These are phyloP conservation scores for Calonectria pteridis DNA, from an alignment of 2,329 filamentous ascomycete genomes.

Conservation along the genomic window DNA sequence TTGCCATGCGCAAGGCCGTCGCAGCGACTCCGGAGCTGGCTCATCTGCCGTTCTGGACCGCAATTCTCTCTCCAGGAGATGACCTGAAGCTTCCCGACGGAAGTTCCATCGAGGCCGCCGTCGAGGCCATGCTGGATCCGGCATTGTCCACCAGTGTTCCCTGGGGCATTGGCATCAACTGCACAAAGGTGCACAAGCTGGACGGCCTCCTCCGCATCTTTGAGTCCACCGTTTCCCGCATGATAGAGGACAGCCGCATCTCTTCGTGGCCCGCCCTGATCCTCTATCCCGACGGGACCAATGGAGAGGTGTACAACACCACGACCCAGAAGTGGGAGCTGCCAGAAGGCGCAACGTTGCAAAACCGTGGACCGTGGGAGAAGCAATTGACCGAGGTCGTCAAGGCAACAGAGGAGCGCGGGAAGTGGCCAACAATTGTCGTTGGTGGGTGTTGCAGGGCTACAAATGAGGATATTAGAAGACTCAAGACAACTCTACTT, in stretches of 20 bases:
- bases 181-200: slow-evolving; percentile 75
- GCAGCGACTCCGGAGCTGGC: slow-evolving; percentile 44
- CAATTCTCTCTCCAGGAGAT: slow-evolving; percentile 71
- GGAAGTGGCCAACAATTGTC: slow-evolving; percentile 59
- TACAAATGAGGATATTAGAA: slow-evolving; percentile 50
- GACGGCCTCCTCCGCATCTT: slow-evolving; percentile 66
- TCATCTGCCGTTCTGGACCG: slow-evolving; percentile 68
- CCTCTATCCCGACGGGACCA: slow-evolving; percentile 77
- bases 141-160: slow-evolving; percentile 52
- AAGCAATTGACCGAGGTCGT: slow-evolving; percentile 58
- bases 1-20: slow-evolving; percentile 64
- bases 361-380: slow-evolving; percentile 58
- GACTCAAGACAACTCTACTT: slow-evolving; percentile 43
- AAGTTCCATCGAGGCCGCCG: slow-evolving; percentile 51
- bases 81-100: slow-evolving; percentile 69
- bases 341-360: slow-evolving; percentile 42
- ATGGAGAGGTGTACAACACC: slow-evolving; percentile 76
- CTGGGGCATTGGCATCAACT: slow-evolving; percentile 77
- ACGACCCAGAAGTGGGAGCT: slow-evolving; percentile 70
- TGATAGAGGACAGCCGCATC: slow-evolving; percentile 52
- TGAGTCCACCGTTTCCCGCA: slow-evolving; percentile 59
- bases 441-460: slow-evolving; percentile 68
- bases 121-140: slow-evolving; percentile 54
- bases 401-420: slow-evolving; percentile 48
- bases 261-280: slow-evolving; percentile 66